These are phyloP conservation scores for Ophiostoma himal-ulmi DNA, from an alignment of 2,329 filamentous ascomycete species.

Conservation along the genomic window DNA sequence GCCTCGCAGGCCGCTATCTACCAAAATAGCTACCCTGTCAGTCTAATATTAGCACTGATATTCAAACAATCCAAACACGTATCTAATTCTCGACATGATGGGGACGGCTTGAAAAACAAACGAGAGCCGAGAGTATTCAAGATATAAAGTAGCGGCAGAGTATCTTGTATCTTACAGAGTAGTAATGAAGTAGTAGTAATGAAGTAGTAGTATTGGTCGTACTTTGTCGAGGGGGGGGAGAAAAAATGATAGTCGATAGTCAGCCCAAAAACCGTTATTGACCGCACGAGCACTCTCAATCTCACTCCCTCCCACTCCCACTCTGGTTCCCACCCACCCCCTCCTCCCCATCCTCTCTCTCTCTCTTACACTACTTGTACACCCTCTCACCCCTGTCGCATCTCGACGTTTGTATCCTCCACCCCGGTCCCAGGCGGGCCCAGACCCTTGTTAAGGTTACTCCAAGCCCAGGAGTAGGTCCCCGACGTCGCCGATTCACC, in stretches of 20 bases:
- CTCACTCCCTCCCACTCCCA: background rate
- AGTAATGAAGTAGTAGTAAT: too few relatives aligned
- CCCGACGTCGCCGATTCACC: conserved; percentile 6
- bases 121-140: background rate
- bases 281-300: background rate
- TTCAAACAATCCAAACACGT: background rate
- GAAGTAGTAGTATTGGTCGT: too few relatives aligned
- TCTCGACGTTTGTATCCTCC: background rate
- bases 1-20: too few relatives aligned
- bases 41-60: background rate
- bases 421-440: background rate
- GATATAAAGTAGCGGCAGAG: background rate
- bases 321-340: background rate
- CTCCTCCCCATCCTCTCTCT: background rate
- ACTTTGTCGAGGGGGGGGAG: too few relatives aligned
- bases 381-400: background rate
- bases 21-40: background rate
- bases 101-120: background rate
- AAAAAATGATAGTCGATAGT: background rate
- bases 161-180: too few relatives aligned
- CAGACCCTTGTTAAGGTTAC: conserved; percentile 8
- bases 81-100: background rate
- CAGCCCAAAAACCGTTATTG: conserved; percentile 3
- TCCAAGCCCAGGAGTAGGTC: conserved; percentile 4
- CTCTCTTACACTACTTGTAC: background rate